A percentile compares a stretch with the other conserved stretches of the same genome.
Conservation (phyloP, 331 rosid genomes). For the Stylosanthes scabra region DNA sequence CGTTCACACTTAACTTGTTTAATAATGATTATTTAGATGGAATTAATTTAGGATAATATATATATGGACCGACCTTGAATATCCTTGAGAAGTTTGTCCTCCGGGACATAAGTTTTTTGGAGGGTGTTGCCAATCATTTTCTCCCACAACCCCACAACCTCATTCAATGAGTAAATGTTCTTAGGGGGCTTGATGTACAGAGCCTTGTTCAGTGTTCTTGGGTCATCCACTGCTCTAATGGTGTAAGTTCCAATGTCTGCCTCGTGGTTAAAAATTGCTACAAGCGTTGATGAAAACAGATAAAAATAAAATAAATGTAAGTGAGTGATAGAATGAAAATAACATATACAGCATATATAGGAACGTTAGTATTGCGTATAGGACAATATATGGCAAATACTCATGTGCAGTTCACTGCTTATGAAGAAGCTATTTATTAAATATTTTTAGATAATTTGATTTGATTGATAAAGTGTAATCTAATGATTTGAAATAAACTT, state of each 20-base stretch:
- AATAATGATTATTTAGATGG: too few species aligned
- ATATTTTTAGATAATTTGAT: too few species aligned
- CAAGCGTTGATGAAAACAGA: neutral
- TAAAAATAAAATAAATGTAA: too few species aligned
- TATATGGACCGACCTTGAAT: constrained; percentile 62
- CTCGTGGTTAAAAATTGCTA: constrained; percentile 81
- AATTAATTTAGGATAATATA: neutral
- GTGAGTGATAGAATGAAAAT: too few species aligned
- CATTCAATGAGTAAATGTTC: constrained; percentile 77
- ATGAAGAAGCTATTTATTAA: too few species aligned
- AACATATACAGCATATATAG: too few species aligned
- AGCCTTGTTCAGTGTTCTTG: constrained; percentile 79
- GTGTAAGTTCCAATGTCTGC: constrained; percentile 85
- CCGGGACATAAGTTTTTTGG: constrained; percentile 65
- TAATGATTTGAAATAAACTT: too few species aligned
- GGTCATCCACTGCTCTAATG: constrained; percentile 87
- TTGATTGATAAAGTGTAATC: too few species aligned
- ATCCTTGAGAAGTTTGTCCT: constrained; percentile 76
- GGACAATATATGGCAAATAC: too few species aligned
- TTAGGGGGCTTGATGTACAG: constrained; percentile 75
- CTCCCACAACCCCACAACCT: constrained; percentile 90
- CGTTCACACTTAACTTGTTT: neutral
- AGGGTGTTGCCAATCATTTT: constrained; percentile 78
- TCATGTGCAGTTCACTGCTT: too few species aligned
- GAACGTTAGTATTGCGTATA: too few species aligned